These are phyloP conservation scores for Trichoderma citrinoviride DNA, from an alignment of 2,329 filamentous ascomycete genomes.

Conservation along the genomic window DNA sequence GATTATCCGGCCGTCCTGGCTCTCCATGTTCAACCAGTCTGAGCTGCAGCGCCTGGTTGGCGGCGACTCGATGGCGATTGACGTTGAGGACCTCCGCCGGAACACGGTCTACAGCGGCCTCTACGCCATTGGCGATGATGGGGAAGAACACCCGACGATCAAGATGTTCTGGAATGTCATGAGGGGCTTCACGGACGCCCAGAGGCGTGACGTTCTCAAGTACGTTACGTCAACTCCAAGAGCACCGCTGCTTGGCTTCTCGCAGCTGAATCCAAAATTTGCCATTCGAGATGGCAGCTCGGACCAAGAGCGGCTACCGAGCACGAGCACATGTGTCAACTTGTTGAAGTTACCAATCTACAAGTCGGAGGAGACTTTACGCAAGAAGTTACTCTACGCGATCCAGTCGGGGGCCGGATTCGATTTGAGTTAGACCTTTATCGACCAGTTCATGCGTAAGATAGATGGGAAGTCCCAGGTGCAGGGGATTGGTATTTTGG, in stretches of 20 bases:
- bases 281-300: conserved; percentile 74
- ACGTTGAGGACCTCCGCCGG: conserved; percentile 77
- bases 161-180: conserved; percentile 91
- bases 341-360: conserved; percentile 89
- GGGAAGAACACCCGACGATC: conserved; percentile 79
- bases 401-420: conserved; percentile 90
- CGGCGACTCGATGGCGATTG: conserved; percentile 80
- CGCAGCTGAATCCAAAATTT: conserved; percentile 79
- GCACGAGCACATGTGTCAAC: conserved; percentile 95
- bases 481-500: neutral
- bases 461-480: conserved; percentile 3
- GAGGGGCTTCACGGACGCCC: conserved; percentile 68
- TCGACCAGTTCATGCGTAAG: neutral
- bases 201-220: conserved; percentile 83
- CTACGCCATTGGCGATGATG: conserved; percentile 86
- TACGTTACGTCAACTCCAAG: conserved; percentile 94
- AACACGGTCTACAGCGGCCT: conserved; percentile 87
- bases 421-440: conserved; percentile 61
- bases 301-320: conserved; percentile 72
- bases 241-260: conserved; percentile 85
- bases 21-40: conserved; percentile 97
- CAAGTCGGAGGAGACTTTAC: conserved; percentile 60
- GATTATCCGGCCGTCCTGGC: conserved; percentile 89
- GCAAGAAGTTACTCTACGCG: conserved; percentile 83
- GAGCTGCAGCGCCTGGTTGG: conserved; percentile 92